Evolutionary conservation across 2,329 filamentous ascomycete genomes (phyloP), one percentile per base, ranked within the genome.

Genomic region (Thielaviopsis ethacetica): DNA sequence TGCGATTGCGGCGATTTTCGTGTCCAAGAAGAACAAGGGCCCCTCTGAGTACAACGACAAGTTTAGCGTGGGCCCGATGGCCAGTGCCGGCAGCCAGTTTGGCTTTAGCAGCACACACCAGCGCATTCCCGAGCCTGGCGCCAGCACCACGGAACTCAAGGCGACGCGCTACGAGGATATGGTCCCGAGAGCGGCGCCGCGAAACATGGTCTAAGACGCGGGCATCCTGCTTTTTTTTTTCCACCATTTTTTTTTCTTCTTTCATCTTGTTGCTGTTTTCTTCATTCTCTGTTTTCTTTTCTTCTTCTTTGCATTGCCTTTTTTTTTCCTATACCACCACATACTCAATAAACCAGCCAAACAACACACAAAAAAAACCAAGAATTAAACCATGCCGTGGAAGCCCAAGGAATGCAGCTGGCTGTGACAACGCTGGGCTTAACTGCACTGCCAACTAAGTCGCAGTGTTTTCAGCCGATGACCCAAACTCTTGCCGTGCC

Each of bases 121-220:
- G 50, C 47, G 59, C 13, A 47, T 59, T 21, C 41, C 44, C 22
- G 51, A 62, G 27, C 24, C 56, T 27, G 26, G 34, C 9, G 50
- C 24, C n/a, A 56, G 57, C 17, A 76, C 77, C 53, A 70, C 80
- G 51, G 77, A 81, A 63, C 70, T 75, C 65, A 74, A 75, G 61
- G 73, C 76, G 3, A 72, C 75, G 61, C 73, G 77, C 50, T 82
- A 82, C 63, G 79, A 82, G 66, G 79, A 82, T 62, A 78, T 81
- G 77, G 64, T 77, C 22, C 77, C 77, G 27, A 70, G 77, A 52
- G 71, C 74, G 61, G 71, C 75, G 53, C 79, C 79, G 12, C 70
- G 72, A 66, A 71, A 67, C 17, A 70, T 73, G 68, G 70, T 75
- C 10, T 74, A 61, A 62, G 9, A 27, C 4, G 26, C 26, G 26